A percentile compares a stretch with the other conserved stretches of the same genome.
phyloP scores from a whole-genome alignment of 768 basidiomycete genomes.

The Plicaturopsis crispa region DNA sequence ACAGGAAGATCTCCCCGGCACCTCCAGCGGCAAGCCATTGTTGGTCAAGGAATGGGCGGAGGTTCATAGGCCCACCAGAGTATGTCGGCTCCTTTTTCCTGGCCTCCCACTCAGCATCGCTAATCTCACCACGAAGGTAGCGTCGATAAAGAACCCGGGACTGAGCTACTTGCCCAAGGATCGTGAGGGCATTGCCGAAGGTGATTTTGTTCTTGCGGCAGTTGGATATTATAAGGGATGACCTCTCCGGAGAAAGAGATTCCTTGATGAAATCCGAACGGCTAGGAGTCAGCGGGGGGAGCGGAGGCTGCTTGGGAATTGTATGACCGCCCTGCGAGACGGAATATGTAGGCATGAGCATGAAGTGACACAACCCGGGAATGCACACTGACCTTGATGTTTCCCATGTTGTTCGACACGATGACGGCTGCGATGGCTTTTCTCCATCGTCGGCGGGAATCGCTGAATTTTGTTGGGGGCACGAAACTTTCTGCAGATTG shows the following conservation, averaged over 20 bases:
- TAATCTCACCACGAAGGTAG: slow-evolving; percentile 40
- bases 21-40: slow-evolving; percentile 42
- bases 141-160: slow-evolving; percentile 41
- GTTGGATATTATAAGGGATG: slow-evolving; percentile 21
- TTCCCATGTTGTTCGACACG: slow-evolving; percentile 21
- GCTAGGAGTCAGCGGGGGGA: slow-evolving; percentile 26
- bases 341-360: neutral
- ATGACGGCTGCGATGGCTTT: slow-evolving; percentile 33
- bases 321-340: slow-evolving; percentile 52
- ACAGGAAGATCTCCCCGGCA: slow-evolving; percentile 30
- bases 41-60: slow-evolving; percentile 41
- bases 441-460: slow-evolving; percentile 36
- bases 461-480: slow-evolving; percentile 23
- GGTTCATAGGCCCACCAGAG: slow-evolving; percentile 40
- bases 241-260: slow-evolving; percentile 22
- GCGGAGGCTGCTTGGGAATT: slow-evolving; percentile 35
- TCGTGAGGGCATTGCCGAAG: slow-evolving; percentile 41
- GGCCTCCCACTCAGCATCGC: slow-evolving; percentile 43
- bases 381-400: slow-evolving; percentile 23
- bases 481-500: slow-evolving; percentile 28
- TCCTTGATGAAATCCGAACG: slow-evolving; percentile 17
- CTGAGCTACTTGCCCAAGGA: slow-evolving; percentile 44
- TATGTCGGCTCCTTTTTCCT: slow-evolving; percentile 41
- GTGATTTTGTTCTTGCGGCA: slow-evolving; percentile 38
- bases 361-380: neutral